Evolutionary conservation across 768 basidiomycete genomes (phyloP).

Genomic region (Suillus luteus): DNA sequence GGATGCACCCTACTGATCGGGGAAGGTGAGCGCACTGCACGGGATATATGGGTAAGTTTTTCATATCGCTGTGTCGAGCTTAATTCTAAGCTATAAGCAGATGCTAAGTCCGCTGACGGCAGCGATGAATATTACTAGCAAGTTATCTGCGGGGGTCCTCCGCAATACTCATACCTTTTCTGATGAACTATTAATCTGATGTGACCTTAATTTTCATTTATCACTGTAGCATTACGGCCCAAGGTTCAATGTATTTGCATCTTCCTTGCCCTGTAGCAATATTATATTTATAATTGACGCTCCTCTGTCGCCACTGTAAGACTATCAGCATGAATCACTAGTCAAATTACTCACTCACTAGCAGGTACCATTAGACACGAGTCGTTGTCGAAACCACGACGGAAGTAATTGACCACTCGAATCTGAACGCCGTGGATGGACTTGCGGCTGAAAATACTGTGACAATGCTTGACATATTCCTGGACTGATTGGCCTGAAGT

Average conservation of each 20-base stretch:
- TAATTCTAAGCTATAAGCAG: neutral
- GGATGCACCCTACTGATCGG: conserved; percentile 1
- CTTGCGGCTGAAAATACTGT: neutral
- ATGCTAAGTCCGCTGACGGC: conserved; percentile 10
- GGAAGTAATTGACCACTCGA: neutral
- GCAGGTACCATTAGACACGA: neutral
- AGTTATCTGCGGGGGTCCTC: conserved; percentile 12
- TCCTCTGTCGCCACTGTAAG: neutral
- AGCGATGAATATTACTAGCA: conserved; percentile 16
- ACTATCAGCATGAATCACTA: neutral
- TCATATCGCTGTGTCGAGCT: neutral
- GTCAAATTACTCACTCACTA: neutral
- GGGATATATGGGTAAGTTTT: conserved; percentile 1
- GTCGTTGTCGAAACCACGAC: neutral
- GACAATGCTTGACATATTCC: neutral
- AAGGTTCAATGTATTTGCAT: neutral
- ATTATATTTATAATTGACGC: neutral
- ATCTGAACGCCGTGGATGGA: neutral
- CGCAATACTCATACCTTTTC: neutral
- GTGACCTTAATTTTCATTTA: neutral
- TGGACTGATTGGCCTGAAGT: neutral
- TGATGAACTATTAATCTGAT: neutral
- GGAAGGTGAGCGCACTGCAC: neutral
- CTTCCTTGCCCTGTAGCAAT: neutral
- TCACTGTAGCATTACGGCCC: neutral